Conservation (phyloP, 2,329 filamentous ascomycete species). For the Sarocladium brachiariae region DNA sequence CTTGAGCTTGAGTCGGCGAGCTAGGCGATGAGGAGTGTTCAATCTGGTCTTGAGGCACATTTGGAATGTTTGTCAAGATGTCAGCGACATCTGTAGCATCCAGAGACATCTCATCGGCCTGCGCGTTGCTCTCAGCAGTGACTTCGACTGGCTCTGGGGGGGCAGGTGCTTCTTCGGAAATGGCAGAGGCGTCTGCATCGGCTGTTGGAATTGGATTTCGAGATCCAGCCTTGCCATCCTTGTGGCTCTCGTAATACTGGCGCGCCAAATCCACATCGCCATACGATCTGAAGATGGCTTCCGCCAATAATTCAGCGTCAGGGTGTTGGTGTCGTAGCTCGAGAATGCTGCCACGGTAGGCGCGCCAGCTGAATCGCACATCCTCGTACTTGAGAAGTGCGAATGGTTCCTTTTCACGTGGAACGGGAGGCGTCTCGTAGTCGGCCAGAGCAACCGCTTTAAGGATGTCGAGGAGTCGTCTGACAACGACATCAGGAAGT, state of each 20-base stretch:
- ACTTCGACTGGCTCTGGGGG: constrained; percentile 13
- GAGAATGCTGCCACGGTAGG: constrained; percentile 21
- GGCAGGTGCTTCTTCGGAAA: constrained; percentile 15
- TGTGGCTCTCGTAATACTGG: constrained; percentile 69
- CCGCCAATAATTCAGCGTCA: constrained; percentile 58
- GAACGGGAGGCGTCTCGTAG: constrained; percentile 58
- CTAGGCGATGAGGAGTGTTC: constrained; percentile 17
- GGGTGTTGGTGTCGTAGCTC: constrained; percentile 27
- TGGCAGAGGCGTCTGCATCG: constrained; percentile 39
- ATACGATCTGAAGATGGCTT: constrained; percentile 78
- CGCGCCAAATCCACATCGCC: constrained; percentile 52
- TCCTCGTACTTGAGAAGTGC: constrained; percentile 37
- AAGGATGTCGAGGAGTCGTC: constrained; percentile 76
- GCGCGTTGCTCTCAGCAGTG: constrained; percentile 17
- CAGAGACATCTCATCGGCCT: constrained; percentile 31
- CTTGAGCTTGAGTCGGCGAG: constrained; percentile 11
- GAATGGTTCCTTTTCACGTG: constrained; percentile 46
- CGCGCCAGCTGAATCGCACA: constrained; percentile 40
- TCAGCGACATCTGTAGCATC: constrained; percentile 21
- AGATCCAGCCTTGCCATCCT: constrained; percentile 47
- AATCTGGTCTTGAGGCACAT: constrained; percentile 16
- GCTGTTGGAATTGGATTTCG: constrained; percentile 61
- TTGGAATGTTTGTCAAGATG: constrained; percentile 20
- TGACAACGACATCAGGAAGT: constrained; percentile 67
- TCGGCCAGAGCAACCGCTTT: constrained; percentile 73